These are phyloP conservation scores for Vachellia collinsii DNA, from an alignment of 306 rosid genomes.

Conservation along the genomic window DNA sequence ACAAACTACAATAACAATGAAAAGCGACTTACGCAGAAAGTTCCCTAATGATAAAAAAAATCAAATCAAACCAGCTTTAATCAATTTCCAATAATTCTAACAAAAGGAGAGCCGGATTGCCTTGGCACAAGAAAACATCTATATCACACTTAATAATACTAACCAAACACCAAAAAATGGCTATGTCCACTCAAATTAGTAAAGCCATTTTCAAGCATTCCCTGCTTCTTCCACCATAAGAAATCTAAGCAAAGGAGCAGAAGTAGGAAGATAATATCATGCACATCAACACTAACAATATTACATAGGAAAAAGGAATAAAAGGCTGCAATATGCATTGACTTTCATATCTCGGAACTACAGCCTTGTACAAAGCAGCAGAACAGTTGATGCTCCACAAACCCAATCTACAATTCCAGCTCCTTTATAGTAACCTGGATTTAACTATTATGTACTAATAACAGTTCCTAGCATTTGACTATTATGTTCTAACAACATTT, in stretches of 20 bases:
- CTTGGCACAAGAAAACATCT: constrained; percentile 4
- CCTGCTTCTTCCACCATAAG: background rate
- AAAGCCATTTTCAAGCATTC: constrained; percentile 1
- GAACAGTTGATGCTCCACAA: background rate
- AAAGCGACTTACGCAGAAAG: background rate
- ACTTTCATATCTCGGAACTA: background rate
- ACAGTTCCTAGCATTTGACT: background rate
- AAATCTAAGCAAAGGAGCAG: background rate
- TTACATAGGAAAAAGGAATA: background rate
- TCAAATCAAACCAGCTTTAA: background rate
- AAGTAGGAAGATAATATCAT: background rate
- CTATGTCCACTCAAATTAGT: background rate
- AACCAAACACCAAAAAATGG: background rate
- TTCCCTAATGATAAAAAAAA: background rate
- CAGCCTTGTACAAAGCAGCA: background rate
- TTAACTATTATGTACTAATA: background rate
- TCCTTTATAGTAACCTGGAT: background rate
- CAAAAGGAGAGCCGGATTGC: background rate
- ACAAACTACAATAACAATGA: constrained; percentile 16
- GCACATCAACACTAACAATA: background rate
- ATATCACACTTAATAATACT: background rate
- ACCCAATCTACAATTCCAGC: background rate
- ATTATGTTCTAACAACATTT: background rate
- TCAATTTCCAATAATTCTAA: background rate
- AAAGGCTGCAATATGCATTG: background rate